These are phyloP conservation scores for Hebeloma cylindrosporum DNA, from an alignment of 768 basidiomycete species.

Conservation along the genomic window DNA sequence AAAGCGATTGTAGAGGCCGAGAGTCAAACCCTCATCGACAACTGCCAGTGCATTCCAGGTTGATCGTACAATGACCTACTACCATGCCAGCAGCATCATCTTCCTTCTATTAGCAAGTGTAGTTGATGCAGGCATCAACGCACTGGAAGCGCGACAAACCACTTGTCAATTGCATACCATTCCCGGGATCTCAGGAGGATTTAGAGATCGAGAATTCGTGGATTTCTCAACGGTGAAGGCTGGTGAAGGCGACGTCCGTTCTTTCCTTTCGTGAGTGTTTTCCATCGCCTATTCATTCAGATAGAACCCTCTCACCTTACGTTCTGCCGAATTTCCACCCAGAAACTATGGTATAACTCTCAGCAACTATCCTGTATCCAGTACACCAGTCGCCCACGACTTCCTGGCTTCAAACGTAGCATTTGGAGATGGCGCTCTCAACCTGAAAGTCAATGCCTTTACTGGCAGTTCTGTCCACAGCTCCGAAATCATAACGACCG, in stretches of 20 bases:
- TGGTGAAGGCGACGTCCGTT: neutral
- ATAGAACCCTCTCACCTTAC: neutral
- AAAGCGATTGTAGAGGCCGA: too few species aligned
- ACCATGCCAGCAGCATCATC: too few species aligned
- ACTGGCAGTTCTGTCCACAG: slow-evolving; percentile 27
- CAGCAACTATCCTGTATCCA: slow-evolving; percentile 25
- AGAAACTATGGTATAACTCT: slow-evolving; percentile 11
- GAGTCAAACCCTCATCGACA: too few species aligned
- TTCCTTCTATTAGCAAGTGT: too few species aligned
- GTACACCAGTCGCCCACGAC: slow-evolving; percentile 23
- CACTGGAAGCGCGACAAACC: too few species aligned
- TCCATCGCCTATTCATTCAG: neutral
- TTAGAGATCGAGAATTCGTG: slow-evolving; percentile 3
- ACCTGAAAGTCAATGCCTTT: slow-evolving; percentile 35
- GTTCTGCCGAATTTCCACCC: neutral
- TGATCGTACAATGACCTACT: too few species aligned
- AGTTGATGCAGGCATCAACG: too few species aligned
- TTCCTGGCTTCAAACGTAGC: slow-evolving; percentile 31
- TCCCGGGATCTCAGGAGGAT: slow-evolving; percentile 6
- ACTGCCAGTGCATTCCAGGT: too few species aligned
- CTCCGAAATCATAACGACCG: slow-evolving; percentile 31
- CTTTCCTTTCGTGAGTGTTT: neutral
- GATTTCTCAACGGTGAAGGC: slow-evolving; percentile 4
- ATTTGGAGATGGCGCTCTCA: slow-evolving; percentile 31
- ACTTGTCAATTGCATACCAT: too few species aligned